Base-by-base conservation (phyloP, 768 basidiomycete genomes). In the Naganishia friedmannii region DNA sequence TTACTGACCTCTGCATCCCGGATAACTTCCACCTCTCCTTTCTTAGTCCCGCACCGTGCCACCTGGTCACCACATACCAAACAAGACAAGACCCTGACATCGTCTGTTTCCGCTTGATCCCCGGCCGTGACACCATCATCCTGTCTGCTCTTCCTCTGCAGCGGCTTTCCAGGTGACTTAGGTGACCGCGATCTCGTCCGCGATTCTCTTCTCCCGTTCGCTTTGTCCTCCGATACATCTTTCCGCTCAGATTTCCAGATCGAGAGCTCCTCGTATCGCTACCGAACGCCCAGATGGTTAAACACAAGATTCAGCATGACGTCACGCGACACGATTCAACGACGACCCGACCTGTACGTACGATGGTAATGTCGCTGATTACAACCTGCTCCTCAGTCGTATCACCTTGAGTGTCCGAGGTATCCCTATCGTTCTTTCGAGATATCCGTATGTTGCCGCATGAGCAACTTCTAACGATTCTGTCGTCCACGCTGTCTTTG, bases 31-130 rank as follows among this genome's bases (percentile, higher is more conserved):
- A 65, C 45, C 28, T 48, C 63, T 29, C 26, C 42, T 34, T 23
- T 21, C 23, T 48, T 42, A 1, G 9, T 31, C 7, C 21, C 46
- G 9, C 39, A n/a, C 4, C 46, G 65, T 26, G 39, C 53, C 9
- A 66, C 48, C 8, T 45, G 37, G 3, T 66, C 48, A 13, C 65
- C 23, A 54, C 65, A 66, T 6, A 66, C 34, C 34, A 54, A n/a
- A 66, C 65, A 66, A 7, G 10, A 21, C 53, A 66, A 39, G 12
- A 51, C n/a, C 48, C 12, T 51, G 48, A 51, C n/a, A 26, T 51
- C 48, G n/a, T 51, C 48, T 23, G 6, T 23, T n/a, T 51, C n/a
- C 23, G 48, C 12, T 26, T 51, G 48, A 8, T n/a, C 23, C 12
- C 23, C 48, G 48, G 48, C 6, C 15, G 19, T 51, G n/a, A 51